Base-by-base conservation (phyloP, 305 asterid species). In the Solanum hybrid region DNA sequence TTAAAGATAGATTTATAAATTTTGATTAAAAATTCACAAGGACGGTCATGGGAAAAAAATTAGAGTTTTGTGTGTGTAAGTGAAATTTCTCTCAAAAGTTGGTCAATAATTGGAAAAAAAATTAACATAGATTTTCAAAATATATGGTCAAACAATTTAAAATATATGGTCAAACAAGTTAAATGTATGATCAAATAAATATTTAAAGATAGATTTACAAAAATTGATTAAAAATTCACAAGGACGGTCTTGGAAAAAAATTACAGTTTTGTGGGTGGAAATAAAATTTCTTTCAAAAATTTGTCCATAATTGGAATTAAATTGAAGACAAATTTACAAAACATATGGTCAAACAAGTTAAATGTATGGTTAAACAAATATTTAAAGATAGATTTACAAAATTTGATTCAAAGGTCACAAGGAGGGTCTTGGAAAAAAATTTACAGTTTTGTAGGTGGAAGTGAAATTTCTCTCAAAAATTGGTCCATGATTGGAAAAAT, bases 261-360 rank as follows among this genome's bases (percentile, higher is more conserved):
- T 1, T 51, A 6, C 4, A 51, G 26, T 60, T 60, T 20, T 60
- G 1, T 0, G 26, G 5, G 12, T 60, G 26, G 5, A 60, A 20
- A 2, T 20, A 1, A 20, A 60, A 6, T 60, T 20, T 60, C 26
- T 20, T 6, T 60, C 24, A 60, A 60, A 0, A 60, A 1, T 60
- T 60, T 0, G 12, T 60, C 12, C 9, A 60, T 0, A 60, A 60
- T 20, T 20, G 26, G 5, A 20, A 60, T 31, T 31, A 31, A 31
- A 31, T 20, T 60, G 12, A 60, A 60, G 71, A 7, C 2, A 20
- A 0, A 60, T 7, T 60, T 20, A 1, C 0, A 16, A 56, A 56
- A 17, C 3, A 20, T 60, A 20, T 60, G 26, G 71, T 20, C 72
- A 60, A 60, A 60, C 26, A 60, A 7, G 24, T 60, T 20, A 60